Conservation (phyloP, 257 asterid genomes). For the Catharanthus roseus region DNA sequence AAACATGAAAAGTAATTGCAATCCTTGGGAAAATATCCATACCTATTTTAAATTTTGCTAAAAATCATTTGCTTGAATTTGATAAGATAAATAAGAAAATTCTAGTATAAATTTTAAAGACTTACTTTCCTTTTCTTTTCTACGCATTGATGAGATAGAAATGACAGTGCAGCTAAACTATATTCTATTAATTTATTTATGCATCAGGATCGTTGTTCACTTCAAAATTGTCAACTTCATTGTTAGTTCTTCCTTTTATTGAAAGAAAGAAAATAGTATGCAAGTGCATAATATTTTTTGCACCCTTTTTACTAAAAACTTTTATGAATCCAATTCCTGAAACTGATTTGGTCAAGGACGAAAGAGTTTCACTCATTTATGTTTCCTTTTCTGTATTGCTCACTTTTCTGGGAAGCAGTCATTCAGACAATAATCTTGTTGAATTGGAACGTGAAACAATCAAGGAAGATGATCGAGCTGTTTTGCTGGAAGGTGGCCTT, state of each 20-base stretch:
- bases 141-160: not conserved
- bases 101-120: too few relatives aligned
- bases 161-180: not conserved
- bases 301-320: not conserved
- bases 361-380: slow-evolving; percentile 2
- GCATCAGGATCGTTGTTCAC: not conserved
- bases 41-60: not conserved
- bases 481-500: slow-evolving; percentile 83
- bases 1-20: not conserved
- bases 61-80: not conserved
- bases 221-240: not conserved
- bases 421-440: slow-evolving; percentile 71
- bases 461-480: slow-evolving; percentile 80
- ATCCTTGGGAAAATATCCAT: not conserved
- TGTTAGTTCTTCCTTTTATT: not conserved
- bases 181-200: not conserved
- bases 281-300: not conserved
- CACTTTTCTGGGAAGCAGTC: slow-evolving; percentile 45
- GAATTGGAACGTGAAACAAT: slow-evolving; percentile 51
- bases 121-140: not conserved
- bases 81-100: not conserved
- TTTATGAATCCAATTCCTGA: not conserved
- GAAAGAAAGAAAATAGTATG: not conserved
- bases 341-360: slow-evolving; percentile 7
- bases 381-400: slow-evolving; percentile 18